Conservation (phyloP, 129 eudicot species). For the Calendula officinalis region DNA sequence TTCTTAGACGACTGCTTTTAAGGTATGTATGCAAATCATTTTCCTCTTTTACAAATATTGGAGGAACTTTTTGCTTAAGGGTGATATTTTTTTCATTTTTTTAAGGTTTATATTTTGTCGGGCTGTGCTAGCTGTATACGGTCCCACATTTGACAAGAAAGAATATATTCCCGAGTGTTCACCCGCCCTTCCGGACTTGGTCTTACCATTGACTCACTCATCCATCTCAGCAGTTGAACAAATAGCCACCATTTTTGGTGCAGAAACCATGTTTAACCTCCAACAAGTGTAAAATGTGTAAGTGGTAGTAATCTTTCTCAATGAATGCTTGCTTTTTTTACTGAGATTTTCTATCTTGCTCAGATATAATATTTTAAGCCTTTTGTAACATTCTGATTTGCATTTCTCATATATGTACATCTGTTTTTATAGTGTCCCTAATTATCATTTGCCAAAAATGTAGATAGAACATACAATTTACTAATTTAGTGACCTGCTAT, state of each 20-base stretch:
- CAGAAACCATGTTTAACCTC: constrained; percentile 52
- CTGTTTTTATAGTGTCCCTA: too few relatives aligned
- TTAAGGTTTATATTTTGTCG: constrained; percentile 83
- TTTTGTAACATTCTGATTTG: too few relatives aligned
- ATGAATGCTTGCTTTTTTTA: too few relatives aligned
- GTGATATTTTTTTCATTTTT: constrained; percentile 9
- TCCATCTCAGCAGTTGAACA: constrained; percentile 43
- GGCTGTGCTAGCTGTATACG: constrained; percentile 53
- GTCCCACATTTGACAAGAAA: constrained; percentile 53
- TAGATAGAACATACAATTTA: too few relatives aligned
- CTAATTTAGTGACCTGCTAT: too few relatives aligned
- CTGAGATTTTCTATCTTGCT: too few relatives aligned
- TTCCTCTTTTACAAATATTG: neutral
- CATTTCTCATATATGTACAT: too few relatives aligned
- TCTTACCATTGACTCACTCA: constrained; percentile 43
- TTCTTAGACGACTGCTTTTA: constrained; percentile 75
- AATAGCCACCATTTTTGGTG: constrained; percentile 66
- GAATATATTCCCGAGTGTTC: constrained; percentile 74
- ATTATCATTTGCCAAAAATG: too few relatives aligned
- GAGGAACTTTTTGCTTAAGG: neutral
- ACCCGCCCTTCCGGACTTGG: constrained; percentile 67
- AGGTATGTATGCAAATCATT: constrained; percentile 44
- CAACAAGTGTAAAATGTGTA: constrained; percentile 44
- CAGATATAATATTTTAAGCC: too few relatives aligned
- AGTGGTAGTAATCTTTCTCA: too few relatives aligned